A percentile compares a stretch with the other conserved stretches of the same genome.
Conservation (phyloP, 345 rosid species). For the Erysimum cheiranthoides region DNA sequence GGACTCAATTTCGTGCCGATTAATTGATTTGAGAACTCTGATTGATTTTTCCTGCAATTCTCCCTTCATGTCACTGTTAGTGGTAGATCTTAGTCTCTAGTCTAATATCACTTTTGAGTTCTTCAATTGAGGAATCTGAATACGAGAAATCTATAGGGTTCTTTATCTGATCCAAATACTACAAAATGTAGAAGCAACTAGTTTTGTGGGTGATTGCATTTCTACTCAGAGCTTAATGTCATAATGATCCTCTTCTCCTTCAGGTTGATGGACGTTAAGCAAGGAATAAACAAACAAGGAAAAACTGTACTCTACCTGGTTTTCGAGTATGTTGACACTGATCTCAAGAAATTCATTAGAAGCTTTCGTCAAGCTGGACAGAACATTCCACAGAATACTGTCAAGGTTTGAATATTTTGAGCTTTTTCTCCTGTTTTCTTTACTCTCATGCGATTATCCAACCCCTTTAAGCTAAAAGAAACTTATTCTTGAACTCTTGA, state of each 20-base stretch:
- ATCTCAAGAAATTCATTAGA: constrained; percentile 87
- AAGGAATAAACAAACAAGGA: constrained; percentile 88
- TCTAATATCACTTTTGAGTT: not conserved
- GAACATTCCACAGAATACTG: constrained; percentile 56
- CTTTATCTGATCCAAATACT: not conserved
- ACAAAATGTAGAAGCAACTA: not conserved
- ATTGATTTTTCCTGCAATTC: constrained; percentile 1
- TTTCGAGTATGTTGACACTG: constrained; percentile 92
- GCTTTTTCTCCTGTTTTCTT: not conserved
- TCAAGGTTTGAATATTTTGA: constrained; percentile 58
- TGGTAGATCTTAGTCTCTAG: not conserved
- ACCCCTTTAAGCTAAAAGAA: not conserved
- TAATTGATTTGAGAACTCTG: not conserved
- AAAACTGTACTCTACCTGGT: constrained; percentile 90
- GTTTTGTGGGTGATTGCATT: not conserved
- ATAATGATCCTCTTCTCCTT: constrained; percentile 12
- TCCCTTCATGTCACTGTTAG: not conserved
- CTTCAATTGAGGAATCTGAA: constrained; percentile 2
- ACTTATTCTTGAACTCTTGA: not conserved
- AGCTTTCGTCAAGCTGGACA: constrained; percentile 76
- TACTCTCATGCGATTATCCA: not conserved
- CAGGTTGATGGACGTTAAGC: constrained; percentile 92
- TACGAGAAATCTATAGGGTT: not conserved
- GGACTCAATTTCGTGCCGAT: not conserved
- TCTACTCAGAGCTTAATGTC: not conserved